Evolutionary conservation across 176 grass and related monocot species (phyloP).

Genomic region (Elaeis guineensis): DNA sequence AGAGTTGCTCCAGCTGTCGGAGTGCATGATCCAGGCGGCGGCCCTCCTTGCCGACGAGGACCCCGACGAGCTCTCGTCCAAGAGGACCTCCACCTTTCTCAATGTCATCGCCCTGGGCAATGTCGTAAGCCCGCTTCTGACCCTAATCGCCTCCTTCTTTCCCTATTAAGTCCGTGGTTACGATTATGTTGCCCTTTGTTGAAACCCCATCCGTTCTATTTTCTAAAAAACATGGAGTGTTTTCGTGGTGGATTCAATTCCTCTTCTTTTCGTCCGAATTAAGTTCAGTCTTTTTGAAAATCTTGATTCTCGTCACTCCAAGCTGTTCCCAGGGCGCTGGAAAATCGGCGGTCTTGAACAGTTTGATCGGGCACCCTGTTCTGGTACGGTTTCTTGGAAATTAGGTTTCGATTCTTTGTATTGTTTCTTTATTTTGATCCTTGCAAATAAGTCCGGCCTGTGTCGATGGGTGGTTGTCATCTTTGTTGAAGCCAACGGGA

Average conservation of each 20-base stretch:
- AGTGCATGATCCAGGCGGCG: constrained; percentile 47
- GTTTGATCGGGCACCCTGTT: constrained; percentile 77
- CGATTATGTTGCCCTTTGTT: not conserved
- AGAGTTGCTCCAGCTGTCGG: constrained; percentile 62
- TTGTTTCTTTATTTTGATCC: not conserved
- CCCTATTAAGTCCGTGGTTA: not conserved
- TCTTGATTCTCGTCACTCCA: not conserved
- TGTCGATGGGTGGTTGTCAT: not conserved
- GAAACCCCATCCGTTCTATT: not conserved
- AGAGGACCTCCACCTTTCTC: constrained; percentile 57
- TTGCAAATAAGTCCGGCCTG: no score
- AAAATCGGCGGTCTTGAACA: constrained; percentile 79
- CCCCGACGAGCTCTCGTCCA: constrained; percentile 15
- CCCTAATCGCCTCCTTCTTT: constrained; percentile 3
- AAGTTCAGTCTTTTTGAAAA: no score
- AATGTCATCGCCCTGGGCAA: constrained; percentile 79
- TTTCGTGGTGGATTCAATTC: not conserved
- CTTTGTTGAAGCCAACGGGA: constrained; percentile 56
- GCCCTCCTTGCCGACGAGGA: constrained; percentile 67
- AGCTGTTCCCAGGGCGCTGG: constrained; percentile 53
- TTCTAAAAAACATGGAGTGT: not conserved
- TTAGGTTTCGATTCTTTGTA: no score
- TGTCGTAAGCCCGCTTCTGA: constrained; percentile 36
- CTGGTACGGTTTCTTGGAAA: constrained; percentile 34
- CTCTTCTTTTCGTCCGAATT: no score